These are phyloP conservation scores for Cladophialophora yegresii DNA, from an alignment of 2,329 filamentous ascomycete species.

Conservation along the genomic window DNA sequence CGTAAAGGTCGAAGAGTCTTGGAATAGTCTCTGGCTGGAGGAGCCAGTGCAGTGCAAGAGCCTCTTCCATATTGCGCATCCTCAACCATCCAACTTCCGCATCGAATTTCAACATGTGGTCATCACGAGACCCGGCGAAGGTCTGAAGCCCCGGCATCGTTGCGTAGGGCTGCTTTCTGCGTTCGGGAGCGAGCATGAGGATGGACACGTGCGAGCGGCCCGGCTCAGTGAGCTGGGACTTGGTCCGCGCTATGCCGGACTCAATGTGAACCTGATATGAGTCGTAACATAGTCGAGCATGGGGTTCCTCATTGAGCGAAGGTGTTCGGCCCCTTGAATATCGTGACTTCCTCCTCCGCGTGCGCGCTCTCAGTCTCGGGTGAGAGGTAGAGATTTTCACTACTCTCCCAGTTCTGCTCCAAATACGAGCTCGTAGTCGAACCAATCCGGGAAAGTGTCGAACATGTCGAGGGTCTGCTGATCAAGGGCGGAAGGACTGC, in stretches of 20 bases:
- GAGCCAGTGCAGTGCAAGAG: not conserved
- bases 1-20: not conserved
- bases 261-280: not conserved
- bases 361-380: not conserved
- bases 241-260: not conserved
- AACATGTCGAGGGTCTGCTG: conserved; percentile 1
- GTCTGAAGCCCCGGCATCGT: not conserved
- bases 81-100: not conserved
- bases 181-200: not conserved
- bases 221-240: not conserved
- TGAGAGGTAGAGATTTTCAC: not conserved
- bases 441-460: conserved; percentile 9
- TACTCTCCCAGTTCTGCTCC: not conserved
- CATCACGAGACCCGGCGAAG: not conserved
- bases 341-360: not conserved
- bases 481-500: not conserved
- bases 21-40: not conserved
- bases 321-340: not conserved
- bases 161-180: not conserved
- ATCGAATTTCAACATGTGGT: not conserved
- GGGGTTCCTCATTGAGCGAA: not conserved
- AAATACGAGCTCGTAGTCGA: conserved; percentile 13
- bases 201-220: not conserved
- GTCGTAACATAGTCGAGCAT: not conserved
- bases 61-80: not conserved